Conservation (phyloP, 306 rosid species). For the Astragalus glycyphyllos region DNA sequence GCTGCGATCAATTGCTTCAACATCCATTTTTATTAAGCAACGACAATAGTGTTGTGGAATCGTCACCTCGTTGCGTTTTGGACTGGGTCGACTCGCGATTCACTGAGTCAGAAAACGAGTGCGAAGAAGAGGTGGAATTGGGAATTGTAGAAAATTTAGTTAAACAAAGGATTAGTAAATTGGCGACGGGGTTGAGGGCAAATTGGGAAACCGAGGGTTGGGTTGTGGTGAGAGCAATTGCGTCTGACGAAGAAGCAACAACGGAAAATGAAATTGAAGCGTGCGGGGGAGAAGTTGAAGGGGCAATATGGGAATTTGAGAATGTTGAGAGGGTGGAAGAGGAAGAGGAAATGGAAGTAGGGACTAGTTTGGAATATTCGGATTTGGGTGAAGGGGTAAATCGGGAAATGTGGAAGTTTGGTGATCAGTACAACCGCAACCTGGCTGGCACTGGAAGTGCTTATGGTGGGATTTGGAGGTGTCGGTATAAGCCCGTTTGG, state of each 20-base stretch:
- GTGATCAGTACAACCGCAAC: slow-evolving; percentile 29
- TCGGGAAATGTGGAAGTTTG: slow-evolving; percentile 40
- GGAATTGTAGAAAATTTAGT: slow-evolving; percentile 27
- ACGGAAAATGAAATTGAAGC: not conserved
- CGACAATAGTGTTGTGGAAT: slow-evolving; percentile 34
- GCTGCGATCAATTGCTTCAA: slow-evolving; percentile 80
- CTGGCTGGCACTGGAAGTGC: slow-evolving; percentile 39
- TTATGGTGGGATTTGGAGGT: slow-evolving; percentile 15
- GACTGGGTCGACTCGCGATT: slow-evolving; percentile 66
- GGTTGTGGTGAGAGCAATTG: slow-evolving; percentile 59
- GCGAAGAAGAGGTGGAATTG: slow-evolving; percentile 18
- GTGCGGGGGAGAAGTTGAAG: slow-evolving; percentile 27
- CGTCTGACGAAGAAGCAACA: slow-evolving; percentile 31
- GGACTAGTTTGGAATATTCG: slow-evolving; percentile 48
- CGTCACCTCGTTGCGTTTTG: slow-evolving; percentile 86
- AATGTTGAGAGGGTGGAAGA: slow-evolving; percentile 31
- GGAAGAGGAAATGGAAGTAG: slow-evolving; percentile 35
- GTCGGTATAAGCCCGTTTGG: slow-evolving; percentile 44
- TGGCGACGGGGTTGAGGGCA: slow-evolving; percentile 53
- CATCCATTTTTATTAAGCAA: slow-evolving; percentile 69
- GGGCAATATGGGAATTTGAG: slow-evolving; percentile 33
- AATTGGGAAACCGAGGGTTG: slow-evolving; percentile 81
- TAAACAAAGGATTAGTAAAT: slow-evolving; percentile 56
- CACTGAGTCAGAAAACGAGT: slow-evolving; percentile 44
- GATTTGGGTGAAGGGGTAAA: slow-evolving; percentile 35